Evolutionary conservation across 768 basidiomycete genomes (phyloP).

Genomic region (Fomitopsis pulvina): DNA sequence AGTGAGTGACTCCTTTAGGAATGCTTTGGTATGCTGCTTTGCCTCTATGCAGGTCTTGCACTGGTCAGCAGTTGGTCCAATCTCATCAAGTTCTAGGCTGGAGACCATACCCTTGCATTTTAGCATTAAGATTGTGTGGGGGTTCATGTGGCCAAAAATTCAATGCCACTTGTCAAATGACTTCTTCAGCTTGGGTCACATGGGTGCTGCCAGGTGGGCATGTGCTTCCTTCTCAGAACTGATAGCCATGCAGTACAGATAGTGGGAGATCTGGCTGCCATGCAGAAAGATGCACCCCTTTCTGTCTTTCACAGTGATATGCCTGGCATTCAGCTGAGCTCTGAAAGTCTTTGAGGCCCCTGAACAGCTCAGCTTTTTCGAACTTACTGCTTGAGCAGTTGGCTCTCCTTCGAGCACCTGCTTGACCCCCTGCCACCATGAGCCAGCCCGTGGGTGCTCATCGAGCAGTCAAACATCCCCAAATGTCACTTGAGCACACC

Average conservation of each 20-base stretch:
- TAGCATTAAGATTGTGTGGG: slow-evolving; percentile 5
- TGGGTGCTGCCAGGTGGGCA: not conserved
- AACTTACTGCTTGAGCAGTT: too few relatives aligned
- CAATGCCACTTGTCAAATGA: slow-evolving; percentile 13
- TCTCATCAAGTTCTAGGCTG: slow-evolving; percentile 9
- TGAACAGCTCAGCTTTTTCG: too few relatives aligned
- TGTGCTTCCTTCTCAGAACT: not conserved
- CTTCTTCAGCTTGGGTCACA: not conserved
- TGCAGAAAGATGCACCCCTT: not conserved
- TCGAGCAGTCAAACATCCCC: too few relatives aligned
- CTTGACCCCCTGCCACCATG: too few relatives aligned
- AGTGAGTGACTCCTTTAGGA: slow-evolving; percentile 8
- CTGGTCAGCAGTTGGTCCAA: slow-evolving; percentile 15
- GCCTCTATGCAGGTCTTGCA: too few relatives aligned
- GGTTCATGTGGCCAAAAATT: slow-evolving; percentile 11
- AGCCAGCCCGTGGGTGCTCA: too few relatives aligned
- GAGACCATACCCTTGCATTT: slow-evolving; percentile 6
- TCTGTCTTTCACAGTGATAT: not conserved
- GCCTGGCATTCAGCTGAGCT: too few relatives aligned
- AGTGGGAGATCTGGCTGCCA: slow-evolving; percentile 3
- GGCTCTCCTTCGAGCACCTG: too few relatives aligned
- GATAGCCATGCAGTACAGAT: slow-evolving; percentile 2
- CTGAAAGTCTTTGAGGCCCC: too few relatives aligned
- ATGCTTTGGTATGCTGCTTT: slow-evolving; percentile 12
- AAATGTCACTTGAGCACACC: too few relatives aligned